Percentiles rank a stretch among this genome's conserved stretches.
phyloP scores from a whole-genome alignment of 2,329 filamentous ascomycete species.

The Trichoderma aggressivum region DNA sequence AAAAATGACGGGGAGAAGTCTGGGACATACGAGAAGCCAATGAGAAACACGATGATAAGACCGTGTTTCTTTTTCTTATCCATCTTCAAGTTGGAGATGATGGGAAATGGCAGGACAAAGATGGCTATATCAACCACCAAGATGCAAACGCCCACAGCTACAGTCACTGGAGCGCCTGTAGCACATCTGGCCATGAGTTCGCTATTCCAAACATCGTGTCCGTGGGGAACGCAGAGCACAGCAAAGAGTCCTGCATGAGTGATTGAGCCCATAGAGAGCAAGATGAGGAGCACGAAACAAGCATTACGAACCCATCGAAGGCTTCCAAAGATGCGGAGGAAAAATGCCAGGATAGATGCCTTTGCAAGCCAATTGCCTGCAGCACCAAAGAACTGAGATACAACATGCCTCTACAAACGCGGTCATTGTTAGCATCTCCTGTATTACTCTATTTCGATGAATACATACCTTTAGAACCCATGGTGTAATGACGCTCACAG shows the following conservation, averaged over 20 bases:
- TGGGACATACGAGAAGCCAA: not conserved
- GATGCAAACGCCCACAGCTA: not conserved
- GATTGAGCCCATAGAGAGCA: not conserved
- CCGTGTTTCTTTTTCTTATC: slow-evolving; percentile 4
- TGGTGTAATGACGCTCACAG: not conserved
- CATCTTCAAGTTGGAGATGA: not conserved
- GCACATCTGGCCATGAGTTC: not conserved
- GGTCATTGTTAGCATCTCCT: not conserved
- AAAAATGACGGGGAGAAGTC: not conserved
- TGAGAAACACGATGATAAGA: not conserved
- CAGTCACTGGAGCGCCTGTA: not conserved
- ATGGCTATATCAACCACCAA: not conserved
- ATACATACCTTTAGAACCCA: not conserved
- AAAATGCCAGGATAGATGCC: not conserved
- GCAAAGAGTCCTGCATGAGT: not conserved
- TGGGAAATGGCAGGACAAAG: not conserved
- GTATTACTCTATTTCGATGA: not conserved
- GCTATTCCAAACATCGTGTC: not conserved
- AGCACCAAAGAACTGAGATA: not conserved
- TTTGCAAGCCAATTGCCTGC: slow-evolving; percentile 1
- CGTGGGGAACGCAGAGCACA: not conserved
- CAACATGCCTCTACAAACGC: not conserved
- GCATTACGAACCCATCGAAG: not conserved
- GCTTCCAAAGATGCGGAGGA: not conserved
- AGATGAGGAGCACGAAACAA: not conserved